phyloP scores from a whole-genome alignment of 1,284 basidiomycete species.

The Ustilago sp. region DNA sequence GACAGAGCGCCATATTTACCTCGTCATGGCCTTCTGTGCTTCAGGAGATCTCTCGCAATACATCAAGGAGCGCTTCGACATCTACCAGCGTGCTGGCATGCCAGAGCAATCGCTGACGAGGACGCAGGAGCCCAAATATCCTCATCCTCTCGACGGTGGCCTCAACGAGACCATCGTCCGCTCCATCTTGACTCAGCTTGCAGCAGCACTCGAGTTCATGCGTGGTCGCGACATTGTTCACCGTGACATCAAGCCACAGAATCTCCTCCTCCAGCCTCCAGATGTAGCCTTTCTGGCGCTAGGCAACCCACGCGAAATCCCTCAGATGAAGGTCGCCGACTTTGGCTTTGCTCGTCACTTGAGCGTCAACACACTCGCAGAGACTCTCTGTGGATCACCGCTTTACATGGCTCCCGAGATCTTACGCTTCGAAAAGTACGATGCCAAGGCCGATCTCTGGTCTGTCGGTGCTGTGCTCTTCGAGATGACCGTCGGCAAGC shows the following conservation, averaged over 20 bases:
- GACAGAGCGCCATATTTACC: conserved; percentile 91
- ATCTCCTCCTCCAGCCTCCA: conserved; percentile 87
- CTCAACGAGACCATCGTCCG: conserved; percentile 90
- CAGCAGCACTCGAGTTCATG: conserved; percentile 91
- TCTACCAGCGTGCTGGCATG: conserved; percentile 44
- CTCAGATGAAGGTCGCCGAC: conserved; percentile 76
- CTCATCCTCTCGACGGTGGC: conserved; percentile 89
- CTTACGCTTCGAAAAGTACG: conserved; percentile 95
- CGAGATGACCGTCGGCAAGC: conserved; percentile 92
- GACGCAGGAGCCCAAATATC: conserved; percentile 75
- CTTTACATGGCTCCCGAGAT: conserved; percentile 99
- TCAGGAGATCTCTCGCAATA: conserved; percentile 95
- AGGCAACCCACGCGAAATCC: conserved; percentile 84
- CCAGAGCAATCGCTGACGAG: conserved; percentile 21
- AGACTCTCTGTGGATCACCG: conserved; percentile 96
- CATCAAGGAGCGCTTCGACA: conserved; percentile 74
- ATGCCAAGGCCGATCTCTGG: conserved; percentile 97
- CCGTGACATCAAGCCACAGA: conserved; percentile 97
- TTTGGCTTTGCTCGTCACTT: conserved; percentile 96
- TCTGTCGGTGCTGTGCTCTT: conserved; percentile 96
- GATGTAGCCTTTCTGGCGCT: conserved; percentile 80
- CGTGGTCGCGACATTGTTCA: conserved; percentile 91
- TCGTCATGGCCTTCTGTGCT: conserved; percentile 97
- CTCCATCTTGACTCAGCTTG: conserved; percentile 94
- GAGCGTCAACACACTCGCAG: conserved; percentile 91